Evolutionary conservation across 805 yeast genomes (phyloP).

Genomic region (Ogataea corticis): DNA sequence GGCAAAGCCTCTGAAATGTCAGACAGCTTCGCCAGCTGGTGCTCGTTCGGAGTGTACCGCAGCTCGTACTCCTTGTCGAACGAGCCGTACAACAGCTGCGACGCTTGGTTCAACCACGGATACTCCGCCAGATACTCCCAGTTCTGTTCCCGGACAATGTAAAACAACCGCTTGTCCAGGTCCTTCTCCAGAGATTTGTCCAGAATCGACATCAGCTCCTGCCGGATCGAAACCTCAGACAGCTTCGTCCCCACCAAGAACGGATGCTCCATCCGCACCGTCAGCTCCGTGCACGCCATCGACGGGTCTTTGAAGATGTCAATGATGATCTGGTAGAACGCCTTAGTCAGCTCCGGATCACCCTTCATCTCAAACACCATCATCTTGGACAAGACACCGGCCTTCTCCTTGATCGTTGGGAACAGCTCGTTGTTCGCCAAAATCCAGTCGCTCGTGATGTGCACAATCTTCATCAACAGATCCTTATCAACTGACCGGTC

Average conservation of each 20-base stretch:
- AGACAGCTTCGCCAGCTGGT: constrained; percentile 53
- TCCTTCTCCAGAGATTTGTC: constrained; percentile 77
- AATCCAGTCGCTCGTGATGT: constrained; percentile 85
- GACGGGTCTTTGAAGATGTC: constrained; percentile 82
- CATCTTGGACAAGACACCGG: constrained; percentile 91
- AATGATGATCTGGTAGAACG: constrained; percentile 82
- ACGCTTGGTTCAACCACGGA: constrained; percentile 93
- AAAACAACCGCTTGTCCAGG: constrained; percentile 74
- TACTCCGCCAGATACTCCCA: constrained; percentile 96
- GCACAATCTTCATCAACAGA: constrained; percentile 70
- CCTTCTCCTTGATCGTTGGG: constrained; percentile 95
- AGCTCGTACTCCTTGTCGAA: constrained; percentile 55
- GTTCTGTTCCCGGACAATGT: constrained; percentile 90
- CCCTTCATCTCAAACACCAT: constrained; percentile 88
- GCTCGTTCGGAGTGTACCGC: constrained; percentile 46
- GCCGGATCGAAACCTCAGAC: constrained; percentile 71
- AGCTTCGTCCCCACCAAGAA: constrained; percentile 91
- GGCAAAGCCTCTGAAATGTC: constrained; percentile 40
- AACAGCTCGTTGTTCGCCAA: constrained; percentile 79
- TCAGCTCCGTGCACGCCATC: constrained; percentile 79
- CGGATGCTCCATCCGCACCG: constrained; percentile 95
- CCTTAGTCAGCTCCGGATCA: constrained; percentile 72
- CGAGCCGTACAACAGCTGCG: constrained; percentile 81
- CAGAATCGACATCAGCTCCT: constrained; percentile 75
- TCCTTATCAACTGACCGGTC: constrained; percentile 83